Conservation (phyloP, 129 eudicot species). For the Heracleum sosnowskyi region DNA sequence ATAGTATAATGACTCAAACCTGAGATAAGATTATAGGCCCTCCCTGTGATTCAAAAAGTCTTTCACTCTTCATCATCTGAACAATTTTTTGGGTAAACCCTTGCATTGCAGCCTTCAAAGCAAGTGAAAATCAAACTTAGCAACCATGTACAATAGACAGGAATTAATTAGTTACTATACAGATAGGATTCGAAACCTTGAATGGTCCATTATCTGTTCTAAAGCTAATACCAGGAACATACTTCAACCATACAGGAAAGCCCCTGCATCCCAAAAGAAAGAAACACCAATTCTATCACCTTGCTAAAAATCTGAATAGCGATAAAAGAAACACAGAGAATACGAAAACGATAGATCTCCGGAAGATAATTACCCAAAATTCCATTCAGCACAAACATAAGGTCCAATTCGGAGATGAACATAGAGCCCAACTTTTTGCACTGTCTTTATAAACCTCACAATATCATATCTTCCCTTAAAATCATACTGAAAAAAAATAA, state of each 20-base stretch:
- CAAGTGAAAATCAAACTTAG: slow-evolving; percentile 9
- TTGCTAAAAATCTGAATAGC: slow-evolving; percentile 1
- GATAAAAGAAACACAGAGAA: background rate
- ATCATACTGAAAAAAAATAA: slow-evolving; percentile 54
- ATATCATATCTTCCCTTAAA: slow-evolving; percentile 83
- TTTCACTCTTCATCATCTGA: slow-evolving; percentile 75
- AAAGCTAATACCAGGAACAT: slow-evolving; percentile 95
- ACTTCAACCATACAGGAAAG: slow-evolving; percentile 98
- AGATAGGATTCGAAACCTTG: slow-evolving; percentile 36
- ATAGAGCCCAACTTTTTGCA: slow-evolving; percentile 63
- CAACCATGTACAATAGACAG: background rate
- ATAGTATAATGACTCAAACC: slow-evolving; percentile 27
- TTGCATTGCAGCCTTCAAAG: slow-evolving; percentile 81
- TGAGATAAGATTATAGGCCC: slow-evolving; percentile 95
- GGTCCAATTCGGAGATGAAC: slow-evolving; percentile 89
- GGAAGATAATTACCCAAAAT: slow-evolving; percentile 55
- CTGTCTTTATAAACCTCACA: slow-evolving; percentile 81
- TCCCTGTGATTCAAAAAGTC: slow-evolving; percentile 73
- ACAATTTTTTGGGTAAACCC: slow-evolving; percentile 81
- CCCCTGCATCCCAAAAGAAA: slow-evolving; percentile 46
- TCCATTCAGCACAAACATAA: slow-evolving; percentile 97
- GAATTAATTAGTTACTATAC: background rate
- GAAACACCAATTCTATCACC: background rate
- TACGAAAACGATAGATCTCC: background rate
- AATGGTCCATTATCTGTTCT: slow-evolving; percentile 88